phyloP scores from a whole-genome alignment of 495 filamentous ascomycete species.

The Annulohypoxylon nitens region DNA sequence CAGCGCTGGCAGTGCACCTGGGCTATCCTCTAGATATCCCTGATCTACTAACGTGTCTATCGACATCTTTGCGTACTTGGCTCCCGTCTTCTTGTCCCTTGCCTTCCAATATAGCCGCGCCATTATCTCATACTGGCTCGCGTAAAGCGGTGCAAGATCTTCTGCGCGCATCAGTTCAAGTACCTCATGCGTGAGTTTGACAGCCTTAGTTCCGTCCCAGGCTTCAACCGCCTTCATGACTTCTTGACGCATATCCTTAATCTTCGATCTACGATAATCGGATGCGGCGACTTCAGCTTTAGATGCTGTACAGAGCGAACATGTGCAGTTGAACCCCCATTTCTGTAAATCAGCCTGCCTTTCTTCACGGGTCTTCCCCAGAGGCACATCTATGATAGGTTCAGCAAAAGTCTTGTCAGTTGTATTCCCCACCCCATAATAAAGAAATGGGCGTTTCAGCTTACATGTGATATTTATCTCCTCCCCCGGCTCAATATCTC shows the following conservation, averaged over 20 bases:
- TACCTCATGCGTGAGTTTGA: conserved; percentile 51
- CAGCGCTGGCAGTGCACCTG: conserved; percentile 22
- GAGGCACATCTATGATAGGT: conserved; percentile 45
- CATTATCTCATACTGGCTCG: conserved; percentile 58
- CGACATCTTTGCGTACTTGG: conserved; percentile 55
- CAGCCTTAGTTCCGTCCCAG: conserved; percentile 53
- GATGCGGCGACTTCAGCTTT: conserved; percentile 49
- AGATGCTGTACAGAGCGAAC: conserved; percentile 53
- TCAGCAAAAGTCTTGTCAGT: neutral
- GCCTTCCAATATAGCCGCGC: conserved; percentile 56
- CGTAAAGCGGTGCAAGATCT: conserved; percentile 52
- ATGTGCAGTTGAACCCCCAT: conserved; percentile 58
- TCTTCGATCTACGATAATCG: conserved; percentile 53
- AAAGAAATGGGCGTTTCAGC: neutral
- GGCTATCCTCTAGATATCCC: conserved; percentile 42
- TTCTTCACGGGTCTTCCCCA: conserved; percentile 50
- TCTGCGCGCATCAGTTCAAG: conserved; percentile 51
- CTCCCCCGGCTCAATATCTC: conserved; percentile 57
- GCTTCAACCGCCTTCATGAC: conserved; percentile 52
- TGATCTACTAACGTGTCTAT: conserved; percentile 52
- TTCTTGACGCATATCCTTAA: conserved; percentile 49
- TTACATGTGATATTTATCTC: conserved; percentile 59
- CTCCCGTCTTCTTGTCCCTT: conserved; percentile 53
- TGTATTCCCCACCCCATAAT: neutral
- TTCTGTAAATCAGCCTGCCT: conserved; percentile 48